Evolutionary conservation across 2,329 filamentous ascomycete genomes (phyloP).

Genomic region (Bipolaris oryzae): DNA sequence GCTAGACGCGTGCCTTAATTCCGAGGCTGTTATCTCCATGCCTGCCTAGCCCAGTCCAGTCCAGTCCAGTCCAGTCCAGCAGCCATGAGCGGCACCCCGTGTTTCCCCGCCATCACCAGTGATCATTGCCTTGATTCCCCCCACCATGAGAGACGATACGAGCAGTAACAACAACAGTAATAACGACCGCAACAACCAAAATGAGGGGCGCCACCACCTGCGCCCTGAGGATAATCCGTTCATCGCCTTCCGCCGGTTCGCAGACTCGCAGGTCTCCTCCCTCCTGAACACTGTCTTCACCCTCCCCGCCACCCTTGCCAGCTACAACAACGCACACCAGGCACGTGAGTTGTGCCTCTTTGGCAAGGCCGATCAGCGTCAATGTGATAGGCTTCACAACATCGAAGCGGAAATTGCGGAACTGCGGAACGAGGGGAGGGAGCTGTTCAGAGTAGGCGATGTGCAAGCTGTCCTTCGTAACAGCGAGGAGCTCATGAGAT

Average conservation of each 20-base stretch:
- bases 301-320: conserved; percentile 40
- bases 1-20: conserved; percentile 15
- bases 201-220: conserved; percentile 21
- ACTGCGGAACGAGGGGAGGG: conserved; percentile 33
- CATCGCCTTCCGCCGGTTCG: conserved; percentile 65
- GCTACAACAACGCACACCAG: conserved; percentile 38
- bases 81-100: conserved; percentile 11
- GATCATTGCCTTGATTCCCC: conserved; percentile 11
- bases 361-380: conserved; percentile 34
- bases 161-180: conserved; percentile 27
- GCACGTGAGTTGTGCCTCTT: conserved; percentile 43
- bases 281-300: conserved; percentile 60
- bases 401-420: conserved; percentile 29
- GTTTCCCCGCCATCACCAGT: conserved; percentile 11
- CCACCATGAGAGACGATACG: conserved; percentile 31
- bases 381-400: conserved; percentile 35
- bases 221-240: conserved; percentile 58
- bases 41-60: conserved; percentile 12
- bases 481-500: conserved; percentile 41
- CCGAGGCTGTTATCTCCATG: conserved; percentile 17
- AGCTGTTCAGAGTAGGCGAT: conserved; percentile 36
- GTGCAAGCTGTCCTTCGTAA: conserved; percentile 34
- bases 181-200: conserved; percentile 21
- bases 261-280: conserved; percentile 63
- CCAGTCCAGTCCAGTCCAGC: conserved; percentile 6